Evolutionary conservation across 768 basidiomycete genomes (phyloP), one percentile per base, ranked within the genome.

Genomic region (Termitomyces sp.): DNA sequence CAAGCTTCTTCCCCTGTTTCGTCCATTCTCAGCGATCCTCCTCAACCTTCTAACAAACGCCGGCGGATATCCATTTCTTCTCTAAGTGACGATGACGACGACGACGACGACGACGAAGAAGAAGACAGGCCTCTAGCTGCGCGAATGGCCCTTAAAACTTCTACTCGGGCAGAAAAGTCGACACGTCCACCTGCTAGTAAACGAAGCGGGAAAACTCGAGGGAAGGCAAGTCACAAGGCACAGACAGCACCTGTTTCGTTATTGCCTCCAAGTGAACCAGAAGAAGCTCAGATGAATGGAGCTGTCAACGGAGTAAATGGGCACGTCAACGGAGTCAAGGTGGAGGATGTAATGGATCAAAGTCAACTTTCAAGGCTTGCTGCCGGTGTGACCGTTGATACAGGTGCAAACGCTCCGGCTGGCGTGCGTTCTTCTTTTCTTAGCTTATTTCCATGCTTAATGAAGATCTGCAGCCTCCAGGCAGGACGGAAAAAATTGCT

Each of bases 271-370:
- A 74, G 71, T 0, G 79, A 71, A 5, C 70, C 74, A 20, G 71
- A 79, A 49, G 73, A 77, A 14, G 72, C 70, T 11, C 74, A 75
- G 31, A 72, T 78, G 70, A 74, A 77, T 61, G 74, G 75, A 2
- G 74, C 74, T 32, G 54, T 71, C 17, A 83, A 84, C 59, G 83
- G 82, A 25, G 67, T 73, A 3, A 81, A 80, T 55, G 77, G 79
- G 29, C 76, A 77, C 47, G 83, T 81, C 25, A 60, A 81, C 6
- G 81, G 80, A 64, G 77, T 90, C 63, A 92, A 91, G 69, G 71
- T 88, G 2, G 92, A 94, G 71, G 92, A 90, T 52, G 87, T 85
- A 70, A 83, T 93, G 81, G 88, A 92, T 53, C 90, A 90, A 67
- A 80, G 82, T 36, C 90, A 93, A 70, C 73, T 94, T 17, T 85